Evolutionary conservation across 768 basidiomycete species (phyloP), one percentile per base, ranked within the genome.

Genomic region (Crepidotus variabilis): DNA sequence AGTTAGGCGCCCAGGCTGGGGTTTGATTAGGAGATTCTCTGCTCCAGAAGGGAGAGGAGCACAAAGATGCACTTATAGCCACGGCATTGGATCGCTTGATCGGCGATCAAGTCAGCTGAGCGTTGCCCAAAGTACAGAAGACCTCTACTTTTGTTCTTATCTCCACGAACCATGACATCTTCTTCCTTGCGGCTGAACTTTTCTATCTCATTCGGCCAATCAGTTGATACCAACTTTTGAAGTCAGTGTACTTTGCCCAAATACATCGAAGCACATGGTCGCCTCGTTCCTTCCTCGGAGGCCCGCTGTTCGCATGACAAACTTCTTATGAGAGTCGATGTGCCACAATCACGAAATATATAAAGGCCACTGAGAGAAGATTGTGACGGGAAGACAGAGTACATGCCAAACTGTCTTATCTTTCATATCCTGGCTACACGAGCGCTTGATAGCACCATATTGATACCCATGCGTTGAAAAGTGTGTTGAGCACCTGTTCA

Each of bases 391-490:
- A 46, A 35, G 18, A 14, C 43, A n/a, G 20, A 7, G 16, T 5
- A 45, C 13, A 16, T 45, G 39, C 34, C 10, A 54, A 16, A 28
- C 18, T 39, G 43, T 23, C 14, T 55, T 16, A 18, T 18, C 35
- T 20, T 35, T 33, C 20, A 5, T 24, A 50, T 47, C 33, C 6
- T 35, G 11, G 0, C 0, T n/a, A 46, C n/a, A 5, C 47, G 49
- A 49, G 57, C 57, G 57, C 53, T 50, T 55, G 57, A 58, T 58
- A 54, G 50, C 28, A 32, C 11, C 10, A 50, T 3, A 23, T 22
- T 8, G 53, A 43, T 58, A 49, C 39, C 18, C 39, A 20, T 43
- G 39, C 53, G 53, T 48, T 54, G 57, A 49, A 24, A 48, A n/a
- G 36, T 21, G 35, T 10, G 46, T 36, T 35, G 36, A 34, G 43